A percentile compares a stretch with the other conserved stretches of the same genome.
phyloP scores from a whole-genome alignment of 164 flowering plant genomes.

The Vitis rupestris region DNA sequence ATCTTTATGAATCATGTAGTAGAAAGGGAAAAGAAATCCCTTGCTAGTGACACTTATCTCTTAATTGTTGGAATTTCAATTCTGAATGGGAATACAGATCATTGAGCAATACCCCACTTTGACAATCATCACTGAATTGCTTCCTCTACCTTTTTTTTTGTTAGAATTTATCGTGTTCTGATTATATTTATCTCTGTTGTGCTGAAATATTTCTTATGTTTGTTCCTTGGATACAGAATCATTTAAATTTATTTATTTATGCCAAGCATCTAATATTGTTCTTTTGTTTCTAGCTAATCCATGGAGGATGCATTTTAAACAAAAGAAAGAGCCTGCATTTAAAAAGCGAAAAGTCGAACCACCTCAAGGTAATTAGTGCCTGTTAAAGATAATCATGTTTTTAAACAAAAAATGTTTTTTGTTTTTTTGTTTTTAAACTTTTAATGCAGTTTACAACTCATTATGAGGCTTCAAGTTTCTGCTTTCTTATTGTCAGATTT shows the following conservation, averaged over 20 bases:
- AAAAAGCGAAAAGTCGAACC: slow-evolving; percentile 75
- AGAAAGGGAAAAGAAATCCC: too few relatives aligned
- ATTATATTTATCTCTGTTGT: not conserved
- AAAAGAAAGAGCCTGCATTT: slow-evolving; percentile 67
- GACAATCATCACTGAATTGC: too few relatives aligned
- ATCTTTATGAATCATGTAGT: too few relatives aligned
- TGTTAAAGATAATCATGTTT: not conserved
- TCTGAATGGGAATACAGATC: too few relatives aligned
- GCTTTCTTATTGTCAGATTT: not conserved
- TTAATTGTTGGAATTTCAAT: too few relatives aligned
- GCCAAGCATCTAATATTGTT: slow-evolving; percentile 1
- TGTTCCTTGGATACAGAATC: not conserved
- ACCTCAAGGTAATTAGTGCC: slow-evolving; percentile 52
- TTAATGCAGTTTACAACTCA: not conserved
- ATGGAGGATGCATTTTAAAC: slow-evolving; percentile 53
- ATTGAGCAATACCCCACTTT: too few relatives aligned
- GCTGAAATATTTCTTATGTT: not conserved
- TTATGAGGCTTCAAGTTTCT: not conserved
- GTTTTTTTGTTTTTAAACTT: not conserved
- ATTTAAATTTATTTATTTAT: not conserved
- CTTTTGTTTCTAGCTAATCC: slow-evolving; percentile 46
- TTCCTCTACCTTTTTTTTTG: too few relatives aligned
- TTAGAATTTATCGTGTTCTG: too few relatives aligned
- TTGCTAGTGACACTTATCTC: too few relatives aligned
- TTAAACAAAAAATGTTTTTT: not conserved